phyloP scores from a whole-genome alignment of 257 asterid species.

The Nicotiana sylvestris region DNA sequence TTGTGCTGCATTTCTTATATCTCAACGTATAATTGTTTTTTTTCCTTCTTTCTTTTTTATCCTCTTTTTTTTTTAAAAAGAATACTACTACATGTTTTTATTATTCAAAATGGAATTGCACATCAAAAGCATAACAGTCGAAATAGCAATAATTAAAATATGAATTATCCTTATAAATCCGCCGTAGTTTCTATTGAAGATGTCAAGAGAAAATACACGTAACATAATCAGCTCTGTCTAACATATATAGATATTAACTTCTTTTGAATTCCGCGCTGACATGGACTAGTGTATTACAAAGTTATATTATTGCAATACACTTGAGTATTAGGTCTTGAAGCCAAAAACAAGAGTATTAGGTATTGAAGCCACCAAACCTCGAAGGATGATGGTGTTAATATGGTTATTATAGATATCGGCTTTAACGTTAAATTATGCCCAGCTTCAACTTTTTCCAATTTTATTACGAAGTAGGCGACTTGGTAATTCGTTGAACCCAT shows the following conservation, averaged over 20 bases:
- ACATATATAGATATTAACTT: background rate
- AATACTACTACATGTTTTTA: too few species aligned
- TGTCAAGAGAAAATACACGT: background rate
- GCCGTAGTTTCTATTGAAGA: background rate
- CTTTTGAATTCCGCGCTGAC: background rate
- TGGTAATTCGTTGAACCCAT: conserved; percentile 1
- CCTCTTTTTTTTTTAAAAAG: background rate
- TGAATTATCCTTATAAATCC: background rate
- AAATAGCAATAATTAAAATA: background rate
- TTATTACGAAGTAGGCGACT: background rate
- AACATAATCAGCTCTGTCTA: background rate
- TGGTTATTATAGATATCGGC: too few species aligned
- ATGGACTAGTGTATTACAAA: background rate
- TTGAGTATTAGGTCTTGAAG: conserved; percentile 1
- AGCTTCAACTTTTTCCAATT: background rate
- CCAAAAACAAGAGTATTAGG: background rate
- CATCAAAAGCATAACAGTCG: background rate
- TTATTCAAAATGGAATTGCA: background rate
- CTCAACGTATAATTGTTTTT: conserved; percentile 3
- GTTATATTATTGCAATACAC: background rate
- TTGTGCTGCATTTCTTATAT: conserved; percentile 6
- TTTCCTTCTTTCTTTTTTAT: background rate
- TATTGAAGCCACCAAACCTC: background rate
- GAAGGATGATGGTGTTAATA: background rate
- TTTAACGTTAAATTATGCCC: background rate